These are phyloP conservation scores for Wickerhamiella alocasiicola DNA, from an alignment of 805 yeast species.

Conservation along the genomic window DNA sequence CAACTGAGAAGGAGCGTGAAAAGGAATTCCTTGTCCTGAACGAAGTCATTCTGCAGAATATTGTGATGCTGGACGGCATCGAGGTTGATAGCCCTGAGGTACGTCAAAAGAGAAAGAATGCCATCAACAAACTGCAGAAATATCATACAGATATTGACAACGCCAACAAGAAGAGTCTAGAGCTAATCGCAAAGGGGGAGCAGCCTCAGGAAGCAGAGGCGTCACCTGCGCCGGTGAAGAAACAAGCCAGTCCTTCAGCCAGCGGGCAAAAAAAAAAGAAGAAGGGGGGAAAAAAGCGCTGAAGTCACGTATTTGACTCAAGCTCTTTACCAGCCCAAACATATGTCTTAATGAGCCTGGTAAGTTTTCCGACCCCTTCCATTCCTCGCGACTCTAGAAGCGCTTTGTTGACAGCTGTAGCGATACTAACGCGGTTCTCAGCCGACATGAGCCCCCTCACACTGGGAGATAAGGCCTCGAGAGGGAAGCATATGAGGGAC, in stretches of 20 bases:
- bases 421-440: slow-evolving; percentile 52
- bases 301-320: slow-evolving; percentile 14
- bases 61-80: slow-evolving; percentile 26
- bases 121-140: slow-evolving; percentile 26
- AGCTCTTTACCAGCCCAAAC: slow-evolving; percentile 47
- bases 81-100: slow-evolving; percentile 26
- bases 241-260: slow-evolving; percentile 1
- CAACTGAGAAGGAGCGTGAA: slow-evolving; percentile 18
- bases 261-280: slow-evolving; percentile 8
- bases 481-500: slow-evolving; percentile 55
- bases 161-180: slow-evolving; percentile 13
- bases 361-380: slow-evolving; percentile 31
- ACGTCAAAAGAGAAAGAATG: slow-evolving; percentile 24
- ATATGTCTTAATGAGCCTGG: slow-evolving; percentile 49
- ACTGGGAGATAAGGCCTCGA: slow-evolving; percentile 12
- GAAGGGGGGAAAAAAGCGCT: slow-evolving; percentile 12
- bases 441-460: slow-evolving; percentile 19
- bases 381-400: slow-evolving; percentile 35
- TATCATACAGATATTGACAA: slow-evolving; percentile 24
- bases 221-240: not conserved
- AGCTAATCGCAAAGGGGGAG: not conserved
- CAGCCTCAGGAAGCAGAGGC: not conserved
- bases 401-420: slow-evolving; percentile 56
- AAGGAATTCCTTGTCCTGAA: slow-evolving; percentile 26
- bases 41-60: slow-evolving; percentile 27